phyloP scores from a whole-genome alignment of 202 grass and related monocot species.

The Cymbopogon flexuosus region DNA sequence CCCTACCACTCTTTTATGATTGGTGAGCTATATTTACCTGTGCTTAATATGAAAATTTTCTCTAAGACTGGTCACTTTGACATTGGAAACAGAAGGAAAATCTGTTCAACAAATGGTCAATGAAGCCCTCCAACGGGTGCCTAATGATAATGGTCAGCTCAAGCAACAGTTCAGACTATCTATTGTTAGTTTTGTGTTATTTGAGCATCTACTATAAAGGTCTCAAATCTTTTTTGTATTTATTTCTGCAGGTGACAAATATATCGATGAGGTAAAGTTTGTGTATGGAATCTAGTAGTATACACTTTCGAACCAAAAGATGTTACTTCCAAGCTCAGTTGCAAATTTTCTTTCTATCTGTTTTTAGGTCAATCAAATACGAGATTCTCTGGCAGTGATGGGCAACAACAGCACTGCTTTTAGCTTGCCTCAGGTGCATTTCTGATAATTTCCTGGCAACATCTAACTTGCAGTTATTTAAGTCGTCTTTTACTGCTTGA shows the following conservation, averaged over 20 bases:
- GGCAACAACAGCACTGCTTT: conserved; percentile 92
- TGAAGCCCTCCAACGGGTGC: conserved; percentile 82
- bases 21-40: not conserved
- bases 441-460: not conserved
- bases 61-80: conserved; percentile 18
- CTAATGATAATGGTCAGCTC: conserved; percentile 73
- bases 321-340: not conserved
- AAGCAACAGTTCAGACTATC: not conserved
- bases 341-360: conserved; percentile 24
- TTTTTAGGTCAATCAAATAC: conserved; percentile 89
- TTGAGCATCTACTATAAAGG: conserved; percentile 6
- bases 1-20: not conserved
- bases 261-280: conserved; percentile 84
- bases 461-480: not conserved
- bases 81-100: conserved; percentile 74
- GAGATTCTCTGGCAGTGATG: conserved; percentile 92
- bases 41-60: not conserved
- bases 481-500: not conserved
- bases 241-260: conserved; percentile 71
- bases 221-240: not conserved
- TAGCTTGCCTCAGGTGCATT: conserved; percentile 88
- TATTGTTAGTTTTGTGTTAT: conserved; percentile 13
- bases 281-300: not conserved
- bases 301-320: conserved; percentile 3
- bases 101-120: conserved; percentile 98